Percentiles rank a stretch among this genome's conserved stretches.
Conservation (phyloP, 345 rosid species). For the rapeseed (Brassica napus) region DNA sequence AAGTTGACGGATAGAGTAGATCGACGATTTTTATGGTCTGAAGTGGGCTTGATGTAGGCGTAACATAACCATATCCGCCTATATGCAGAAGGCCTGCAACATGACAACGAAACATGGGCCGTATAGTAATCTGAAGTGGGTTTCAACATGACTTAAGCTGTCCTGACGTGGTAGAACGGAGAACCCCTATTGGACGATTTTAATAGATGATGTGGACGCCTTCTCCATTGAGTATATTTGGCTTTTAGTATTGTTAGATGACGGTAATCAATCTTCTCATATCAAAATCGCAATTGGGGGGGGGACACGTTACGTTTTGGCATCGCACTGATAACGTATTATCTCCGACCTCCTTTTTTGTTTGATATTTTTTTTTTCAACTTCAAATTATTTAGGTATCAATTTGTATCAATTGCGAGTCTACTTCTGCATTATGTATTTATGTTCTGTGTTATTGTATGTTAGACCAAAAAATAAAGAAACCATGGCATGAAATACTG, state of each 20-base stretch:
- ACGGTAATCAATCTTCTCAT: background rate
- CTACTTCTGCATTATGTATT: no score
- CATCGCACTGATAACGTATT: slow-evolving; percentile 16
- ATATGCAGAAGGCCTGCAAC: background rate
- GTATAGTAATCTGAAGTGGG: background rate
- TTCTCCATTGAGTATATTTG: background rate
- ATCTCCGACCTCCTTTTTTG: background rate
- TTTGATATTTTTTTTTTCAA: no score
- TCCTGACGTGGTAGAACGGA: background rate
- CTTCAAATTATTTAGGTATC: slow-evolving; percentile 4
- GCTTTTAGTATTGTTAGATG: background rate
- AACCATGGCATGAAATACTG: no score
- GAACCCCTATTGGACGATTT: background rate
- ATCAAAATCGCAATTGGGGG: slow-evolving; percentile 1
- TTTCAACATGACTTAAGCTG: background rate
- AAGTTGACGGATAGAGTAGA: background rate
- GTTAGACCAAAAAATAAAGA: no score
- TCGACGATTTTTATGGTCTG: background rate
- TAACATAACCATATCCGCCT: background rate
- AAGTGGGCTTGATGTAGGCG: background rate
- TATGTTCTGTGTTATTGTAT: no score
- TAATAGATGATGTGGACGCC: background rate
- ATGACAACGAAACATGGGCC: background rate
- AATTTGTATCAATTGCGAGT: slow-evolving; percentile 9
- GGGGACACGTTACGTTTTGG: slow-evolving; percentile 18